phyloP scores from a whole-genome alignment of 495 filamentous ascomycete species.

The Cudoniella acicularis region DNA sequence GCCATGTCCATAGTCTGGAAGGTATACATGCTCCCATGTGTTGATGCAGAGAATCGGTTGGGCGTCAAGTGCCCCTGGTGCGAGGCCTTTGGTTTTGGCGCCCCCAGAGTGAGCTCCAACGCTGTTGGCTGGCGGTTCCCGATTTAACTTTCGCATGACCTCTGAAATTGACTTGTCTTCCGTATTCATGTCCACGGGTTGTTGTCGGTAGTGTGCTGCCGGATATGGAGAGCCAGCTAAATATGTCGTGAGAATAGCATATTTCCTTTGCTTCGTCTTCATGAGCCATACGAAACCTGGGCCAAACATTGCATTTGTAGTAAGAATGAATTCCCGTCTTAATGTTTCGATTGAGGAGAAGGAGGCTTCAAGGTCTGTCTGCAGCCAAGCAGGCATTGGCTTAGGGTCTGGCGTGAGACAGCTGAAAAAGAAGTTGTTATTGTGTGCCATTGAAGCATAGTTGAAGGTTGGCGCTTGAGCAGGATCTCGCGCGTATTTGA shows the following conservation, averaged over 20 bases:
- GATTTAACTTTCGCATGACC: constrained; percentile 1
- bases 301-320: constrained; percentile 90
- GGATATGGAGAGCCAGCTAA: constrained; percentile 86
- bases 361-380: constrained; percentile 48
- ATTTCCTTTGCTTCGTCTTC: constrained; percentile 33
- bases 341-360: constrained; percentile 84
- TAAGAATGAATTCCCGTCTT: constrained; percentile 70
- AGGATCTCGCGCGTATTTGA: constrained; percentile 75
- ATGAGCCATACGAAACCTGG: constrained; percentile 96
- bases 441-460: constrained; percentile 90
- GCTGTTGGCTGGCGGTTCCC: constrained; percentile 39
- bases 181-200: constrained; percentile 78
- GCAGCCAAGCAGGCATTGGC: constrained; percentile 48
- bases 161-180: constrained; percentile 19
- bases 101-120: constrained; percentile 41
- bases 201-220: constrained; percentile 75
- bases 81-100: constrained; percentile 32
- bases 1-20: constrained; percentile 74
- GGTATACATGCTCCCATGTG: constrained; percentile 94
- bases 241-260: constrained; percentile 76
- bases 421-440: constrained; percentile 94
- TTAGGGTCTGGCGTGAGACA: constrained; percentile 40
- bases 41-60: constrained; percentile 84
- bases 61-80: constrained; percentile 67
- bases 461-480: constrained; percentile 80